Evolutionary conservation across 768 basidiomycete genomes (phyloP).

Genomic region (Lanmaoa rubissima): DNA sequence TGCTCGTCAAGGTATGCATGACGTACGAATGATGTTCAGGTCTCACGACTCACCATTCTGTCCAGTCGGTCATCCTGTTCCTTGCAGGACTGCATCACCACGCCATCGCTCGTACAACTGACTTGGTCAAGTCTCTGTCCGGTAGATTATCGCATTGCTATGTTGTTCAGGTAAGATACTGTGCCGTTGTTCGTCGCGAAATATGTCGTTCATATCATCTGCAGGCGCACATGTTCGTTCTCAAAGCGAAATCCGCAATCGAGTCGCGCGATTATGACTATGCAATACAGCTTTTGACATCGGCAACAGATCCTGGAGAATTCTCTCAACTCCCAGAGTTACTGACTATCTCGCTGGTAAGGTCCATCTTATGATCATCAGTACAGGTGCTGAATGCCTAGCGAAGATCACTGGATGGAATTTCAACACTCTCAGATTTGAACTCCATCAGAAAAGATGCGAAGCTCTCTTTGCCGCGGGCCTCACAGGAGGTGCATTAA

Average conservation of each 20-base stretch:
- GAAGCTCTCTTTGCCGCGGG: slow-evolving; percentile 7
- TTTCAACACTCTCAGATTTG: slow-evolving; percentile 8
- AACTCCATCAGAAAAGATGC: slow-evolving; percentile 5
- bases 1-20: slow-evolving; percentile 16
- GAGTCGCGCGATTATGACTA: slow-evolving; percentile 5
- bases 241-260: slow-evolving; percentile 13
- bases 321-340: slow-evolving; percentile 6
- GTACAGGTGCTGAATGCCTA: not conserved
- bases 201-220: not conserved
- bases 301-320: not conserved
- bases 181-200: not conserved
- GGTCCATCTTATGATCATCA: not conserved
- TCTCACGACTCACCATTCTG: not conserved
- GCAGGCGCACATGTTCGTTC: slow-evolving; percentile 12
- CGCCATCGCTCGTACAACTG: slow-evolving; percentile 5
- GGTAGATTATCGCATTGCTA: not conserved
- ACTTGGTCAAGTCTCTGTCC: not conserved
- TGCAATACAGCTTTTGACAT: slow-evolving; percentile 8
- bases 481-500: not conserved
- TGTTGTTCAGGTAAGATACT: slow-evolving; percentile 9
- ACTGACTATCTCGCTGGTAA: slow-evolving; percentile 16
- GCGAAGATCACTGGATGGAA: slow-evolving; percentile 18
- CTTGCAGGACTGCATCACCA: slow-evolving; percentile 1
- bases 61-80: slow-evolving; percentile 12
- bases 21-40: too few relatives aligned